Evolutionary conservation across 2,329 filamentous ascomycete species (phyloP), one percentile per base, ranked within the genome.

Genomic region (Colletotrichum horii): DNA sequence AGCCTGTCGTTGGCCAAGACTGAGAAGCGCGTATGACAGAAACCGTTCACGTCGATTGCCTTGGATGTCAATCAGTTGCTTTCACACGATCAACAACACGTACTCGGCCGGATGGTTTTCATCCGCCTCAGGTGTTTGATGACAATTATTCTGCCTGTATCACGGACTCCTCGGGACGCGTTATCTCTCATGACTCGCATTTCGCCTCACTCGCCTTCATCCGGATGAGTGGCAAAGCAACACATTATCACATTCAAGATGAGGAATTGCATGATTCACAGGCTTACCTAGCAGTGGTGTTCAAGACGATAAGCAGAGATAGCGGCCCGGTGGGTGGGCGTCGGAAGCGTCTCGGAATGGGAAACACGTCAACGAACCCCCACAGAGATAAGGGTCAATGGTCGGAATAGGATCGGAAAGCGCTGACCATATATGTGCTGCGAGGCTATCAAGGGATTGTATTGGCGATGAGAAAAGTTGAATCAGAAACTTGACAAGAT

Each of bases 361-460:
- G 19, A 19, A 32, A 58, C 43, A 38, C 48, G 60, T 71, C 60
- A 58, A 71, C 9, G 32, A 43, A 66, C 70, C 69, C 70, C 61
- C 70, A 66, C 48, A 66, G 12, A 66, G 70, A 71, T 66, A 71
- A 71, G 70, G n/a, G 34, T 14, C 8, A 22, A 24, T 12, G 32
- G n/a, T 66, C 48, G 70, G 61, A 71, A 71, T 15, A 28, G 12
- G 19, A 3, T 61, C 58, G 58, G 58, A 61, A 61, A 32, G 11
- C 58, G 28, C 32, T 19, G n/a, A 15, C 7, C 4, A 34, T 32
- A 19, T 0, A 22, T 22, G 0, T 22, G 11, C 11, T 52, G 19
- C n/a, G 58, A 61, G 32, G 30, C 28, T 32, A 34, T 34, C n/a
- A 22, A 61, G 12, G 34, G 30, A 32, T 22, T 32, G 7, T 22